Evolutionary conservation across 2,329 filamentous ascomycete genomes (phyloP), one percentile per base, ranked within the genome.

Genomic region (Coniochaeta sp.): DNA sequence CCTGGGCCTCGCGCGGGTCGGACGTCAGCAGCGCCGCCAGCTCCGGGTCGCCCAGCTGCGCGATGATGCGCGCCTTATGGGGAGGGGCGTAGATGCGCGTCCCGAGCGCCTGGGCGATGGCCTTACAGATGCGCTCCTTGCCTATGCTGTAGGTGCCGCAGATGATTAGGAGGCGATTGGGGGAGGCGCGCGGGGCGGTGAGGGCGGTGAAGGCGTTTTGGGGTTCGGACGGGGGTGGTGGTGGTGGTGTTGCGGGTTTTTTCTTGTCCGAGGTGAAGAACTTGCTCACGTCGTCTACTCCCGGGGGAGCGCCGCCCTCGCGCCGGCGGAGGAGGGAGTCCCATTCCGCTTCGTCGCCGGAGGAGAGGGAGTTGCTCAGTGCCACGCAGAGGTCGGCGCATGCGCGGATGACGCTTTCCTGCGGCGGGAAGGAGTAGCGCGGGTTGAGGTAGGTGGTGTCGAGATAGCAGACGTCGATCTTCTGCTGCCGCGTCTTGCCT

Each of bases 131-230:
- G 44, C 93, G 89, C 73, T 99, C 95, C 75, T 99, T 99, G 69
- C 95, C 95, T 68, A 99, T 99, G 67, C 90, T 96, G 75, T 99
- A 99, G 0, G 95, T 99, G 52, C 95, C 95, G 62, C 96, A 96
- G 7, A 99, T 85, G 5, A 99, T 90, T 0, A 99, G 82, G 2
- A 99, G 81, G 4, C 91, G 87, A n/a, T n/a, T n/a, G n/a, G n/a
- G n/a, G 47, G 60, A 54, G 22, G 10, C 64, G 17, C 22, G 61
- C 58, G 7, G 55, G 50, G 58, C 65, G 60, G 55, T 57, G 50
- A 71, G 62, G 32, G 63, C 65, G 8, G 65, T 63, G 52, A 70
- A 66, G 58, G 70, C 67, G 58, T 67, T 66, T 56, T 32, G 24
- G 28, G 54, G 4, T 30, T 3, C 5, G 5, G 54, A 22, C 24